Percentiles rank a stretch among this genome's conserved stretches.
Conservation (phyloP, 257 asterid species). For the Orobanche coerulescens region DNA sequence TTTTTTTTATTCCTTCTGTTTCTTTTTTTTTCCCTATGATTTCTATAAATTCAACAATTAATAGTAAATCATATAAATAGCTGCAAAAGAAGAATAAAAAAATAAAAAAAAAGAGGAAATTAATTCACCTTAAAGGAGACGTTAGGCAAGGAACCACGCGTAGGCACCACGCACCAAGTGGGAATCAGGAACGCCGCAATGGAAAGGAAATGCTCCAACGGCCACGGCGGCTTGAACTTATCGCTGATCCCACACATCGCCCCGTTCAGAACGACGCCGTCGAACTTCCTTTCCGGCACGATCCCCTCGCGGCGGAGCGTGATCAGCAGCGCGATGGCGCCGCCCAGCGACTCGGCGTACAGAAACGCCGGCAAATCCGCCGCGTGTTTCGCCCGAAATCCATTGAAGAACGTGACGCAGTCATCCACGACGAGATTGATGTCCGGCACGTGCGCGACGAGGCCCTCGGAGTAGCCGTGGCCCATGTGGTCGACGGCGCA, state of each 20-base stretch:
- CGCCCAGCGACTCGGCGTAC: conserved; percentile 86
- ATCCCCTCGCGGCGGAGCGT: conserved; percentile 54
- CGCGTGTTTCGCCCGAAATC: conserved; percentile 41
- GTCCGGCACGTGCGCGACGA: conserved; percentile 72
- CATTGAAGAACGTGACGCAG: conserved; percentile 50
- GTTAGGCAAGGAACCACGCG: conserved; percentile 68
- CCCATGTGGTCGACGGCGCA: conserved; percentile 98
- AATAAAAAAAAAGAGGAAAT: too few relatives aligned
- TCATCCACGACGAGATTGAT: conserved; percentile 67
- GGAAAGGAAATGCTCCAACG: conserved; percentile 81
- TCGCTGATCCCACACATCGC: conserved; percentile 95
- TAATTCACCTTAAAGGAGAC: conserved; percentile 74
- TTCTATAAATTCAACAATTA: too few relatives aligned
- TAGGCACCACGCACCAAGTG: conserved; percentile 81
- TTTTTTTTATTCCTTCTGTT: too few relatives aligned
- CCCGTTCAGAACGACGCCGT: conserved; percentile 83
- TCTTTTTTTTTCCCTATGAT: too few relatives aligned
- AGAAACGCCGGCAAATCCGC: conserved; percentile 54
- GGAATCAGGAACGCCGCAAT: conserved; percentile 67
- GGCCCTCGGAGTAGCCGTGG: conserved; percentile 88
- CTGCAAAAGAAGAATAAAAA: background rate
- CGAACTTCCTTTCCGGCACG: conserved; percentile 44
- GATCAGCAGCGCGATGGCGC: conserved; percentile 78
- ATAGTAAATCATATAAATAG: too few relatives aligned
- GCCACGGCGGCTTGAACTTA: conserved; percentile 96